Evolutionary conservation across 495 filamentous ascomycete genomes (phyloP), one percentile per base, ranked within the genome.

Genomic region (Hypoxylon fuscum): DNA sequence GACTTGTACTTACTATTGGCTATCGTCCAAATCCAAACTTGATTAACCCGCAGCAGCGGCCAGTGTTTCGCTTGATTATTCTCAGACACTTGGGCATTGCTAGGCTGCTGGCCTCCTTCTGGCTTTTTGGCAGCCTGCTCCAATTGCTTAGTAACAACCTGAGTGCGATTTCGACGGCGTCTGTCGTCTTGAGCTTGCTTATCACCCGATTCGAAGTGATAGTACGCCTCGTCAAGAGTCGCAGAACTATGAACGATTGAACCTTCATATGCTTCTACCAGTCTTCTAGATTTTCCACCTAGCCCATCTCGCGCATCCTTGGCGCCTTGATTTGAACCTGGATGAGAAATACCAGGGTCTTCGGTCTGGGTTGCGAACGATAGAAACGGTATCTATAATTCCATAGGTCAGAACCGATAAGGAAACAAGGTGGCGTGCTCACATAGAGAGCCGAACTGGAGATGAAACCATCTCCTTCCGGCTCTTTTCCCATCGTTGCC

Each of bases 1-100:
- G 0, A 40, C 10, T n/a, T 20, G 2, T 29, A 56, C 53, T 47
- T 47, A 56, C 53, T 47, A 9, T 56, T 29, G 1, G 20, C 32
- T 56, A 56, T 40, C 9, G 53, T 56, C 53, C 53, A 56, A 48
- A 56, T 47, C 53, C 53, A 56, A 47, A 56, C 20, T 31, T 56
- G 53, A 41, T 48, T 56, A 40, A 56, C 53, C 7, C 53, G 53
- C 10, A 56, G 10, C 22, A 56, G 10, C 2, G 53, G 21, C 53
- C 53, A 56, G 20, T 11, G 10, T 34, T 34, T 10, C 31, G 8
- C 27, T 31, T 10, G 27, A 31, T 31, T 31, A 31, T 31, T 10
- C 27, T 31, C 10, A 31, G 27, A 31, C 4, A 31, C 5, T 31
- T 10, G 27, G 10, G 10, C 4, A 31, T 31, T 31, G 27, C 27